Base-by-base conservation (phyloP, 257 asterid species). In the Rehmannia glutinosa region DNA sequence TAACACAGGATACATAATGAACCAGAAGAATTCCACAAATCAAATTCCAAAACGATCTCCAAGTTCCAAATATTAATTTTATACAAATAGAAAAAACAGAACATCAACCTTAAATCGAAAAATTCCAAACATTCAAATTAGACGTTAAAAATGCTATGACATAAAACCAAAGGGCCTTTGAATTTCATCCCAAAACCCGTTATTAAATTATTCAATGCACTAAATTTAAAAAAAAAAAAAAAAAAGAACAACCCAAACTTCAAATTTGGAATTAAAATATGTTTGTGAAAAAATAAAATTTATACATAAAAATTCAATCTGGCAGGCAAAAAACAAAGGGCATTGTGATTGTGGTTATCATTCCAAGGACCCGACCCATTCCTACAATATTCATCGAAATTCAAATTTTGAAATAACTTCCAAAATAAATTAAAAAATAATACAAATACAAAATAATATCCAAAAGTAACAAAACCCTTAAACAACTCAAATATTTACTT, bases 401-500 rank as follows among this genome's bases (percentile, higher is more conserved):
- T 20, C 13, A 54, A 35, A 0, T 32, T 17, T 36, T 13, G 24
- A 4, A 24, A 8, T 27, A 7, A 23, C 13, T 39, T 9, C 24
- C 20, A 8, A 23, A 35, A 72, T 9, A 24, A n/a, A 9, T 2
- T 0, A n/a, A 33, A 21, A n/a, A 20, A 15, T 3, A n/a, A n/a
- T n/a, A n/a, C n/a, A n/a, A n/a, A n/a, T n/a, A n/a, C n/a, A n/a
- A n/a, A n/a, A n/a, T n/a, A n/a, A n/a, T n/a, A n/a, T n/a, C n/a
- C n/a, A n/a, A n/a, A n/a, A n/a, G n/a, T n/a, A n/a, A n/a, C n/a
- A n/a, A n/a, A n/a, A n/a, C n/a, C n/a, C n/a, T n/a, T n/a, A n/a
- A n/a, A n/a, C 2, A 4, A 15, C 19, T 53, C 35, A n/a, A 23
- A 27, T 3, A 2, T 4, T 19, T 23, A 92, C 98, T 85, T 90